Evolutionary conservation across 305 asterid species (phyloP).

Genomic region (Solanum hybrid): DNA sequence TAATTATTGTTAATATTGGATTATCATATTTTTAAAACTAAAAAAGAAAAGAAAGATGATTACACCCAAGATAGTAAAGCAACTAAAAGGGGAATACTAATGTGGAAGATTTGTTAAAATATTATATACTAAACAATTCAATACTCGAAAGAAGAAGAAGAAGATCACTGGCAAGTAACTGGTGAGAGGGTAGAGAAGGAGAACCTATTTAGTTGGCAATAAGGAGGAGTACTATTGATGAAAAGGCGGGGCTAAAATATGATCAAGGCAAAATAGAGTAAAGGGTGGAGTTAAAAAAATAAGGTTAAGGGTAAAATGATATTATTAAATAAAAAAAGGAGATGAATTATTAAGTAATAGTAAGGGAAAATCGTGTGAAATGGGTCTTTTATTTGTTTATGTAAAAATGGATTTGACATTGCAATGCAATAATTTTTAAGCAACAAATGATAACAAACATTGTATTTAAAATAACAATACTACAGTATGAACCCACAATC

Average conservation of each 20-base stretch:
- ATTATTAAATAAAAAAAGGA: not conserved
- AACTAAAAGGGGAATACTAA: not conserved
- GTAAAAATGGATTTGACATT: not conserved
- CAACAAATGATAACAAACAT: not conserved
- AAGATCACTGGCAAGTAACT: not conserved
- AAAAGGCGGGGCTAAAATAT: not conserved
- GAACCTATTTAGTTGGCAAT: not conserved
- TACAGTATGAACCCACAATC: not conserved
- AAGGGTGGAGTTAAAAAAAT: not conserved
- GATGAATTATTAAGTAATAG: not conserved
- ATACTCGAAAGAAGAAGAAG: not conserved
- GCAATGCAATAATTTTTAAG: not conserved
- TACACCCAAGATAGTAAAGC: not conserved
- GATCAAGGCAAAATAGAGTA: not conserved
- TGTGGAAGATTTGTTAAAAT: not conserved
- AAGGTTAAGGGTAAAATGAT: not conserved
- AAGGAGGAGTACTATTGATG: not conserved
- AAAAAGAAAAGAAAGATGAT: not conserved
- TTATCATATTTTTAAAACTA: not conserved
- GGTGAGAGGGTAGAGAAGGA: not conserved
- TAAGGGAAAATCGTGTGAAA: not conserved
- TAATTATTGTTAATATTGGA: not conserved
- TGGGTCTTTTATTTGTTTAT: not conserved
- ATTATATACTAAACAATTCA: not conserved
- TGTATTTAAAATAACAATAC: not conserved